phyloP scores from a whole-genome alignment of 495 filamentous ascomycete species.

The Xylaria castorea region DNA sequence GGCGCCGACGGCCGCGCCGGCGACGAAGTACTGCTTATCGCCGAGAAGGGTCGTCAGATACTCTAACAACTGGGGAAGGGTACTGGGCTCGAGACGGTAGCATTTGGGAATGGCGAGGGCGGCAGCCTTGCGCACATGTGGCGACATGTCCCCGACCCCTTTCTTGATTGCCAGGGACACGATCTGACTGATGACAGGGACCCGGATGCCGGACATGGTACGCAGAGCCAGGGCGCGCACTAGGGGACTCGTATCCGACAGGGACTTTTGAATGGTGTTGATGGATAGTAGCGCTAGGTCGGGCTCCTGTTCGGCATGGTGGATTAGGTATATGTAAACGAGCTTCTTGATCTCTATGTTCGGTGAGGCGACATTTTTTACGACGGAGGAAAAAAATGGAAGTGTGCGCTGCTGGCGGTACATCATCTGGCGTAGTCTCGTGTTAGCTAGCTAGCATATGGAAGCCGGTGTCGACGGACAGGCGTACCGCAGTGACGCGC shows the following conservation, averaged over 20 bases:
- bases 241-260: slow-evolving; percentile 89
- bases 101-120: slow-evolving; percentile 97
- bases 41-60: slow-evolving; percentile 78
- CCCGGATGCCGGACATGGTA: slow-evolving; percentile 93
- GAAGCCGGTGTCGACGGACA: not conserved
- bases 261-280: slow-evolving; percentile 97
- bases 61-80: slow-evolving; percentile 81
- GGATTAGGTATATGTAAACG: slow-evolving; percentile 95
- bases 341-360: slow-evolving; percentile 95
- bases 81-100: slow-evolving; percentile 88
- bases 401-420: slow-evolving; percentile 84
- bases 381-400: slow-evolving; percentile 88
- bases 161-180: slow-evolving; percentile 95
- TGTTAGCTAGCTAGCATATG: not conserved
- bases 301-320: slow-evolving; percentile 93
- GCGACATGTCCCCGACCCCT: slow-evolving; percentile 90
- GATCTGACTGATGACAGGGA: slow-evolving; percentile 98
- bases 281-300: slow-evolving; percentile 95
- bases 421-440: slow-evolving; percentile 73
- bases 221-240: slow-evolving; percentile 88
- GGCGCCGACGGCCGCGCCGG: slow-evolving; percentile 87
- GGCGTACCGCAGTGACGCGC: slow-evolving; percentile 82
- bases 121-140: slow-evolving; percentile 89
- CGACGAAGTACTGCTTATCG: slow-evolving; percentile 93
- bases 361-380: slow-evolving; percentile 93